These are phyloP conservation scores for Persicaria maculosa DNA, from an alignment of 148 eudicot species.

Conservation along the genomic window DNA sequence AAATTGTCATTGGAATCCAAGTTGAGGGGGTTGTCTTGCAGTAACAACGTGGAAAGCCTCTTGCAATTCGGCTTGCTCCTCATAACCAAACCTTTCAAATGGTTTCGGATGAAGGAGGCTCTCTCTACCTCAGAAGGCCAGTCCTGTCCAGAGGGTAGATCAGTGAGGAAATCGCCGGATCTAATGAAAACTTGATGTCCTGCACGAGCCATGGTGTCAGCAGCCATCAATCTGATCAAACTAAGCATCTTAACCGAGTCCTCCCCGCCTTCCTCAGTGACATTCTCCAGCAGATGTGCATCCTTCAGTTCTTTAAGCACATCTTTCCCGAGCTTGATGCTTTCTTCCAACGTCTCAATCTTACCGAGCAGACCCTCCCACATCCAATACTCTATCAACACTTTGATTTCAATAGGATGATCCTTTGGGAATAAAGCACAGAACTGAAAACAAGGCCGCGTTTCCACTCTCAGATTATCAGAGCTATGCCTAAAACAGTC, in stretches of 20 bases:
- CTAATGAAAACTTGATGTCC: conserved; percentile 15
- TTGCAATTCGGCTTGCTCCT: conserved; percentile 17
- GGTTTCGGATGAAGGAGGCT: conserved; percentile 27
- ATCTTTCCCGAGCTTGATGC: conserved; percentile 15
- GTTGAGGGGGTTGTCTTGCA: conserved; percentile 23
- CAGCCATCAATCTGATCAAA: conserved; percentile 17
- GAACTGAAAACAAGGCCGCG: conserved; percentile 17
- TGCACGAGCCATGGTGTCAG: conserved; percentile 13
- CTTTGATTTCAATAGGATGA: conserved; percentile 18
- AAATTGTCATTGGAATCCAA: conserved; percentile 16
- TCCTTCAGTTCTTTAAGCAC: conserved; percentile 25
- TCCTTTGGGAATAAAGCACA: conserved; percentile 29
- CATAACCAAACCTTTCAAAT: conserved; percentile 13
- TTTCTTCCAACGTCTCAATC: conserved; percentile 16
- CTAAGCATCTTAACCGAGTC: conserved; percentile 24
- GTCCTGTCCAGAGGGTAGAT: conserved; percentile 14
- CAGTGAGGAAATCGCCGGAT: conserved; percentile 15
- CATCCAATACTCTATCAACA: conserved; percentile 32
- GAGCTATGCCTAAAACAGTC: conserved; percentile 23
- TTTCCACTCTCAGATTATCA: conserved; percentile 18
- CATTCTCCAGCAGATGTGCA: conserved; percentile 25
- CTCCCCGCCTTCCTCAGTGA: conserved; percentile 10
- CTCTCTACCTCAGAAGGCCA: conserved; percentile 24
- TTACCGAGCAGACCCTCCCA: conserved; percentile 30
- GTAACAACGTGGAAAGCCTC: conserved; percentile 20